Conservation (phyloP, 2,329 filamentous ascomycete genomes). For the Alternaria novae-zelandiae region DNA sequence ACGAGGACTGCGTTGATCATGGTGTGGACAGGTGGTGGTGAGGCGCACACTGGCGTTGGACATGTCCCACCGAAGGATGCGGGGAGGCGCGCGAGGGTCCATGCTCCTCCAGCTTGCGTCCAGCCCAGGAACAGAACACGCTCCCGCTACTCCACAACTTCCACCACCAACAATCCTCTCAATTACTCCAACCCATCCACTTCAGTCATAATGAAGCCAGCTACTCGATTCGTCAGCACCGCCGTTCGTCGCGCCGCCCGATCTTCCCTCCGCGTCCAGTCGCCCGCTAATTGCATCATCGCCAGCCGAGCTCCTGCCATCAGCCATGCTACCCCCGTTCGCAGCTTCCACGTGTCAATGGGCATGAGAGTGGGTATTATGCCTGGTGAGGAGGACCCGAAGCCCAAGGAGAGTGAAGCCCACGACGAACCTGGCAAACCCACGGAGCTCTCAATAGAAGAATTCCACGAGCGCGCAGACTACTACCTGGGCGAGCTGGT, state of each 20-base stretch:
- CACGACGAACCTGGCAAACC: conserved; percentile 56
- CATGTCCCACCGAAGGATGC: conserved; percentile 2
- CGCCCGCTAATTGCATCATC: conserved; percentile 35
- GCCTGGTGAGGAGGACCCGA: conserved; percentile 53
- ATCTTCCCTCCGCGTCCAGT: conserved; percentile 26
- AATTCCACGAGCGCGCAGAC: conserved; percentile 82
- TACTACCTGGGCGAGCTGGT: conserved; percentile 70
- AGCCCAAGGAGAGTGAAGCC: conserved; percentile 44
- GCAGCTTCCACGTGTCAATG: conserved; percentile 37
- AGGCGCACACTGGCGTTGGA: neutral
- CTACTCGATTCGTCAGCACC: conserved; percentile 26
- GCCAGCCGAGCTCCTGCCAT: conserved; percentile 21
- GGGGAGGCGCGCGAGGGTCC: conserved; percentile 9
- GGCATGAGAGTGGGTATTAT: conserved; percentile 46
- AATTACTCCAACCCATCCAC: neutral
- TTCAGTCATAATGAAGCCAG: conserved; percentile 28
- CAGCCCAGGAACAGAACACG: conserved; percentile 5
- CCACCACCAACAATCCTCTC: neutral
- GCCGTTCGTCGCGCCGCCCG: conserved; percentile 32
- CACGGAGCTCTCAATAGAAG: conserved; percentile 69
- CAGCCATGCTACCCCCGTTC: conserved; percentile 13
- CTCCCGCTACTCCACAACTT: conserved; percentile 3
- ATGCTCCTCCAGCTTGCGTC: conserved; percentile 8
- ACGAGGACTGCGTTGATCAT: conserved; percentile 99
- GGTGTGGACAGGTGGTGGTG: conserved; percentile 10